These are phyloP conservation scores for Neocatenulostroma microsporum DNA, from an alignment of 2,329 filamentous ascomycete species.

Conservation along the genomic window DNA sequence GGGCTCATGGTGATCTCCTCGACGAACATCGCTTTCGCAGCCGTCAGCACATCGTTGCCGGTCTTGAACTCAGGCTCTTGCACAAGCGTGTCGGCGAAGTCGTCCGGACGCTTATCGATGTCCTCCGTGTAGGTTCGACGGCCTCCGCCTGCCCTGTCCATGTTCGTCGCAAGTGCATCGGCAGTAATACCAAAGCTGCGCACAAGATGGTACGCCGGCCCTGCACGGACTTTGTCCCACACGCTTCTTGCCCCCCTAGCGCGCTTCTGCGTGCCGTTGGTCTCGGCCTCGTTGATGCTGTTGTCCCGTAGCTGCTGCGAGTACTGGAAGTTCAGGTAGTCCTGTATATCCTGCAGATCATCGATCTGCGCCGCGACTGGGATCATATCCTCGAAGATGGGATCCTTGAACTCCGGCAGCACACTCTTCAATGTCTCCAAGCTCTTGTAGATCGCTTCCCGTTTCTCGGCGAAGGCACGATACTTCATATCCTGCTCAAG, in stretches of 20 bases:
- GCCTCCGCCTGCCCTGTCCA: slow-evolving; percentile 66
- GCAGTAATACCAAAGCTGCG: slow-evolving; percentile 84
- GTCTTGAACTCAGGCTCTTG: slow-evolving; percentile 66
- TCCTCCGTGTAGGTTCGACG: slow-evolving; percentile 84
- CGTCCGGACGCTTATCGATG: slow-evolving; percentile 67
- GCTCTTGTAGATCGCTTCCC: slow-evolving; percentile 72
- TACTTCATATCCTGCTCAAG: slow-evolving; percentile 94
- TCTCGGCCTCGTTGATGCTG: slow-evolving; percentile 52
- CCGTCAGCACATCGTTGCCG: slow-evolving; percentile 64
- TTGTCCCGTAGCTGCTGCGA: slow-evolving; percentile 75
- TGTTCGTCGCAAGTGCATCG: slow-evolving; percentile 81
- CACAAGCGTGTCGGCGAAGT: slow-evolving; percentile 73
- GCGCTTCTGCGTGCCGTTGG: slow-evolving; percentile 63
- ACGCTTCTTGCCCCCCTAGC: slow-evolving; percentile 74
- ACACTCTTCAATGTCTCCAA: slow-evolving; percentile 62
- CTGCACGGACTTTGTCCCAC: slow-evolving; percentile 75
- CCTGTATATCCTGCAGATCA: slow-evolving; percentile 91
- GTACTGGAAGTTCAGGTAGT: slow-evolving; percentile 94
- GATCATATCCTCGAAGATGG: slow-evolving; percentile 75
- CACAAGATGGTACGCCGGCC: slow-evolving; percentile 73
- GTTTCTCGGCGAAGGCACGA: slow-evolving; percentile 83
- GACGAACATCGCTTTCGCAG: slow-evolving; percentile 78
- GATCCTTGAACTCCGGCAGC: slow-evolving; percentile 56
- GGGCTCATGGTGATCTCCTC: slow-evolving; percentile 87
- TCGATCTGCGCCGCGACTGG: slow-evolving; percentile 76